Evolutionary conservation across 805 yeast species (phyloP), one percentile per base, ranked within the genome.

Genomic region (Yamadazyma endophytica): DNA sequence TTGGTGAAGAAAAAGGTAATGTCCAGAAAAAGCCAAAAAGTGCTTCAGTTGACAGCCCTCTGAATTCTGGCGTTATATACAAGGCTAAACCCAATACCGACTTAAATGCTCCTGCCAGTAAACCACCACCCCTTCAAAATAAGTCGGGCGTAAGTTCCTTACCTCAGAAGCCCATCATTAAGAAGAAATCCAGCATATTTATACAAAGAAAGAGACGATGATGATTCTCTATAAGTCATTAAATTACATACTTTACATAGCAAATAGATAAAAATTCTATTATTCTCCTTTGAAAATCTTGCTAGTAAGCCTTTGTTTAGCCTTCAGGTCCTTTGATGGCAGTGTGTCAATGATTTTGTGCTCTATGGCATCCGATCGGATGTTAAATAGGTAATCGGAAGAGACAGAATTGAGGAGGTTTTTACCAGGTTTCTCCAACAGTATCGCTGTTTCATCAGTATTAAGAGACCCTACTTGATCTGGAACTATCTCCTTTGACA

Each of bases 301-400:
- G 9, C 36, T 20, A 26, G 13, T 31, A 13, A 15, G 13, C 16
- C 9, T 6, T 16, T 16, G 17, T 9, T 9, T 15, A 9, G 12
- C 24, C 14, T 9, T 17, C 6, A 11, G 15, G 20, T 26, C 34
- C 21, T 16, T 18, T 16, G 13, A 24, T 4, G 19, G 15, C 5
- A 24, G 9, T 13, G 23, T 28, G 6, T 23, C 17, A 5, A 35
- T 6, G 11, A 40, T 8, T 23, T 25, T 37, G 20, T 41, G 42
- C 26, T 41, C 45, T 17, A 41, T 41, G 9, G 45, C 42, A 23
- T 41, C 35, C 17, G 39, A 7, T 22, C 40, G 37, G 5, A 35
- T 32, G 21, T 33, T 35, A 24, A 33, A 37, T 5, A 41, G 33
- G 24, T 29, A 37, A 20, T 37, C 45, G 6, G 35, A 30, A 4